A percentile compares a stretch with the other conserved stretches of the same genome.
Evolutionary conservation across 2,329 filamentous ascomycete genomes (phyloP).

Genomic region (Fusarium anguioides): DNA sequence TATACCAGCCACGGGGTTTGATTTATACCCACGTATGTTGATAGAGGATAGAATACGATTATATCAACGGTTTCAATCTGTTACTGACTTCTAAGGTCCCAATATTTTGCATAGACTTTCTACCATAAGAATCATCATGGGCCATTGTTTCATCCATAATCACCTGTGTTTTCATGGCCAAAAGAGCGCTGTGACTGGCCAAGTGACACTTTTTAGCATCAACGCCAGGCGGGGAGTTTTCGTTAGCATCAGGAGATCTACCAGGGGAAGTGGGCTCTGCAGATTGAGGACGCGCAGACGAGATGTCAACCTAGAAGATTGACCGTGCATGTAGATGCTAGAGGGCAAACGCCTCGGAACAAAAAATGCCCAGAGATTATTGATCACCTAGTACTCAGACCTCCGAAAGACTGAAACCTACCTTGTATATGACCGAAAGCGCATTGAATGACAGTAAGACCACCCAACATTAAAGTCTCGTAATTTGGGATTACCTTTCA

Average conservation of each 20-base stretch:
- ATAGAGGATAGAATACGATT: neutral
- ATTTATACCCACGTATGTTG: neutral
- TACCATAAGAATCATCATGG: neutral
- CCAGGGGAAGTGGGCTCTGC: conserved; percentile 34
- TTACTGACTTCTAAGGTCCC: neutral
- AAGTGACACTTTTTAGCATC: conserved; percentile 4
- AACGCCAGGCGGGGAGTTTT: conserved; percentile 12
- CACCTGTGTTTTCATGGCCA: neutral
- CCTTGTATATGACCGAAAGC: neutral
- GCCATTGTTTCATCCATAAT: neutral
- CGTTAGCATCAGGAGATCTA: conserved; percentile 23
- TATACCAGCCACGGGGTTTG: neutral
- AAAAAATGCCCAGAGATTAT: neutral
- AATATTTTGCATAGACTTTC: neutral
- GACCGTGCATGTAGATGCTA: neutral
- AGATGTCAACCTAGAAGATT: conserved; percentile 17
- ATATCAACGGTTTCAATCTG: neutral
- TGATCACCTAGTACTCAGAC: neutral
- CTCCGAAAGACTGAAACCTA: neutral
- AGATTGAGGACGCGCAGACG: conserved; percentile 34
- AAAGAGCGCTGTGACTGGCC: conserved; percentile 14
- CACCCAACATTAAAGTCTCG: neutral
- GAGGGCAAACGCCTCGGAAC: neutral
- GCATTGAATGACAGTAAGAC: neutral
- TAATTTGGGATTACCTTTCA: neutral